Evolutionary conservation across 2,329 filamentous ascomycete species (phyloP).

Genomic region (Fusarium mexicanum): DNA sequence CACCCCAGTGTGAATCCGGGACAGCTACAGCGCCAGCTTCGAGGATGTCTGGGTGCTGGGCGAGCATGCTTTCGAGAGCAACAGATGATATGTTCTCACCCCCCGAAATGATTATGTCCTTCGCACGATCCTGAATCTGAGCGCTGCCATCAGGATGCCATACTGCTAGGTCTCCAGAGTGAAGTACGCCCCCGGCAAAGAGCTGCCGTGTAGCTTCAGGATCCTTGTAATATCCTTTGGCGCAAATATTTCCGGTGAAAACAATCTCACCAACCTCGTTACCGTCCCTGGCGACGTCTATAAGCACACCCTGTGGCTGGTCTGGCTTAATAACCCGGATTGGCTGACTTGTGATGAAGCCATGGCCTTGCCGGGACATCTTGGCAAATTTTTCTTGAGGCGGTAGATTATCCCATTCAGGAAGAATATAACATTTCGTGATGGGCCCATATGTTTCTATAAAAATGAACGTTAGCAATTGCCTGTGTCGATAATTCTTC

Average conservation of each 20-base stretch:
- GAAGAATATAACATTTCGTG: slow-evolving; percentile 90
- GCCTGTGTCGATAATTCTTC: background rate
- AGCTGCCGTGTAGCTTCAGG: slow-evolving; percentile 84
- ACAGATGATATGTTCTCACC: slow-evolving; percentile 98
- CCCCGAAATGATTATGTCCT: slow-evolving; percentile 98
- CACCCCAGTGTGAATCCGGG: slow-evolving; percentile 90
- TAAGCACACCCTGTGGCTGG: slow-evolving; percentile 66
- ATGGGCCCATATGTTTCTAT: slow-evolving; percentile 91
- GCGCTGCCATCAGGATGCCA: slow-evolving; percentile 91
- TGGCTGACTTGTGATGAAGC: slow-evolving; percentile 84
- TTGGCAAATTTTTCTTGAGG: slow-evolving; percentile 81
- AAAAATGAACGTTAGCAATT: background rate
- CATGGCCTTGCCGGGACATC: slow-evolving; percentile 96
- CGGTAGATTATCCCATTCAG: slow-evolving; percentile 81
- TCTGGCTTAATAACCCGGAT: slow-evolving; percentile 84
- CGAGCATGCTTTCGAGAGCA: slow-evolving; percentile 88
- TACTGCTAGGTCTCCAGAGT: slow-evolving; percentile 92
- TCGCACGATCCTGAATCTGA: slow-evolving; percentile 92
- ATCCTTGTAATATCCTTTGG: slow-evolving; percentile 93
- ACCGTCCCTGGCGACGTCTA: slow-evolving; percentile 60
- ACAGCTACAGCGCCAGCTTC: slow-evolving; percentile 93
- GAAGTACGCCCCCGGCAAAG: slow-evolving; percentile 85
- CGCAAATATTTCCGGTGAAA: slow-evolving; percentile 91
- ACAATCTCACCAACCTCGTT: slow-evolving; percentile 70
- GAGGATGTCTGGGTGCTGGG: slow-evolving; percentile 86